Percentiles rank a stretch among this genome's conserved stretches.
phyloP scores from a whole-genome alignment of 768 basidiomycete species.

The Tricholoma sp. region DNA sequence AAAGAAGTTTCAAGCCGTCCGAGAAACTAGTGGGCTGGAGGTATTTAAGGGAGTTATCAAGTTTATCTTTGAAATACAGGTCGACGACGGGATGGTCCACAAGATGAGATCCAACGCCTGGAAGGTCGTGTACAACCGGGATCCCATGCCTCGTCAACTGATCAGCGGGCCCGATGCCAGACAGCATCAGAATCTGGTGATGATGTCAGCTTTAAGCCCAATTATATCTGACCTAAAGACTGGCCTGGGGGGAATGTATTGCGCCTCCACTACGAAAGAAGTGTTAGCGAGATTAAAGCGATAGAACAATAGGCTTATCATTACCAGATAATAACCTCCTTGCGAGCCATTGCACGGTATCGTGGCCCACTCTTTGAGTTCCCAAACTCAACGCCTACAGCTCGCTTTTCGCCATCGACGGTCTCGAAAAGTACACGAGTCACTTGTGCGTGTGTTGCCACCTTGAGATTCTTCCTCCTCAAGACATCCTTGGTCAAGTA shows the following conservation, averaged over 20 bases:
- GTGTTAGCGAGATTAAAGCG: not conserved
- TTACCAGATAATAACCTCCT: conserved; percentile 60
- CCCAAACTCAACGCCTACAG: conserved; percentile 59
- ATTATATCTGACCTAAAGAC: too few species aligned
- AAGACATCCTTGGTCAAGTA: conserved; percentile 66
- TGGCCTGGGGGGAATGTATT: conserved; percentile 15
- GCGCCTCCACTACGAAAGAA: conserved; percentile 44
- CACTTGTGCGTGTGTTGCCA: conserved; percentile 50
- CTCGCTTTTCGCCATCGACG: conserved; percentile 34
- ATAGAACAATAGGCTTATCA: conserved; percentile 14
- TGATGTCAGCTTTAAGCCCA: too few species aligned
- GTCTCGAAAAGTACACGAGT: conserved; percentile 55
- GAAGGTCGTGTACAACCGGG: conserved; percentile 53
- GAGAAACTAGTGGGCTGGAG: conserved; percentile 23
- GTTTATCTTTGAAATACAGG: conserved; percentile 48
- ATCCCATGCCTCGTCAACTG: conserved; percentile 52
- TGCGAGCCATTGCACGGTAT: conserved; percentile 44
- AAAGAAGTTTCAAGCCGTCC: conserved; percentile 26
- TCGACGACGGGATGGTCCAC: conserved; percentile 61
- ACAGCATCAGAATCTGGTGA: conserved; percentile 59
- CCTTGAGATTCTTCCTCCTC: conserved; percentile 57
- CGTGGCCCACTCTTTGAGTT: conserved; percentile 28
- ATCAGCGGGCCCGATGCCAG: conserved; percentile 67
- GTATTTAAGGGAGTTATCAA: conserved; percentile 36
- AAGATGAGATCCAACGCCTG: conserved; percentile 71